Base-by-base conservation (phyloP, 1,139 yeast species). In the Pichia sp. region DNA sequence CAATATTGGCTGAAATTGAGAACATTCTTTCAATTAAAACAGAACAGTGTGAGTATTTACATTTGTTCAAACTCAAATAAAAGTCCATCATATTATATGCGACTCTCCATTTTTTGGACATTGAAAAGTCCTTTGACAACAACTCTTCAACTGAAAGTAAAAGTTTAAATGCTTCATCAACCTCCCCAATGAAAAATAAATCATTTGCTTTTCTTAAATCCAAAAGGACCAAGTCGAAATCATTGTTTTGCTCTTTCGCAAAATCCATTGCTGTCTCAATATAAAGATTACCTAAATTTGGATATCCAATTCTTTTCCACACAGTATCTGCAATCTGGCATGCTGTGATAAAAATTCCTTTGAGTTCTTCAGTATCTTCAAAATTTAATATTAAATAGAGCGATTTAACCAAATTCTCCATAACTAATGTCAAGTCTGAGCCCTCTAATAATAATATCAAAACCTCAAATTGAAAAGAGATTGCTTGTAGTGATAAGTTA, bases 401-500 rank as follows among this genome's bases (percentile, higher is more conserved):
- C 0, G 85, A 75, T 53, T 79, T 79, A 7, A 76, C 66, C 27
- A 80, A 60, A 45, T 79, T 74, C 51, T 81, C 85, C 47, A 80
- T 61, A 15, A 76, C 73, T 15, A 63, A 63, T 13, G 66, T 59
- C 52, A 80, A 61, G 0, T 76, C 61, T 0, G 72, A 77, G 1
- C 85, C 85, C 51, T 71, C 74, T 40, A 74, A 60, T 64, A 81
- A 67, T 24, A 71, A 59, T 49, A 79, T 79, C 2, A 76, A 61
- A 0, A 82, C 77, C 56, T 82, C 85, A 54, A 77, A 76, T 56
- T 79, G 82, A 58, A 72, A 76, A 29, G 86, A 77, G 59, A 76
- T 68, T 0, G 88, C 73, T 54, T 79, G 79, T 40, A 82, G 66
- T 3, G 65, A 71, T 22, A 76, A 66, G 2, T 81, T 74, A 8